Conservation (phyloP, 768 basidiomycete genomes). For the Amyloporia xantha region DNA sequence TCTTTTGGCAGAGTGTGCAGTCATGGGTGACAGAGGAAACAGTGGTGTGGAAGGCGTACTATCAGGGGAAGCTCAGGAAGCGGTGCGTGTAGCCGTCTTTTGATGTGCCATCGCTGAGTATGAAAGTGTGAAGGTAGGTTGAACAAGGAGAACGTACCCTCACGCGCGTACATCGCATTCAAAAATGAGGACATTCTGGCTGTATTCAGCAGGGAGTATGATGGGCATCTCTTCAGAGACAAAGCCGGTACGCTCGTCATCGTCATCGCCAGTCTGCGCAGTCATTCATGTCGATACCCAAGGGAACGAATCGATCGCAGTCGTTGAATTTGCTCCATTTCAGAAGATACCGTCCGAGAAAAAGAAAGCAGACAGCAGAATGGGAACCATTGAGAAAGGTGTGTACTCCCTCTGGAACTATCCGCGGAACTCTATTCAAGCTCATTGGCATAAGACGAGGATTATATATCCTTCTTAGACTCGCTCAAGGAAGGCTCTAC, state of each 20-base stretch:
- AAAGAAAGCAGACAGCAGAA: constrained; percentile 74
- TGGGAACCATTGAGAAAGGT: constrained; percentile 90
- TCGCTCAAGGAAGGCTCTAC: constrained; percentile 48
- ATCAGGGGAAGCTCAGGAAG: constrained; percentile 63
- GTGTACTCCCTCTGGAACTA: constrained; percentile 12
- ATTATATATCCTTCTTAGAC: constrained; percentile 77
- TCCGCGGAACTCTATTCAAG: background rate
- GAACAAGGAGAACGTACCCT: constrained; percentile 79
- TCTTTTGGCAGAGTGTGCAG: constrained; percentile 92
- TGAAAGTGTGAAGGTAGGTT: constrained; percentile 35
- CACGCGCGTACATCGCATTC: constrained; percentile 91
- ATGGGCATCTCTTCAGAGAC: constrained; percentile 88
- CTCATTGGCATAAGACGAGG: constrained; percentile 60
- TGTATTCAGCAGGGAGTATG: constrained; percentile 74
- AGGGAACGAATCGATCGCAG: constrained; percentile 85
- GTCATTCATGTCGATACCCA: background rate
- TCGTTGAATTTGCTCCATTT: constrained; percentile 92
- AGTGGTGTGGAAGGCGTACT: constrained; percentile 57
- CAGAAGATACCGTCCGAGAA: constrained; percentile 75
- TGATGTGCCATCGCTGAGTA: background rate
- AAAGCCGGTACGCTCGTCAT: constrained; percentile 65
- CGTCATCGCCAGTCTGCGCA: background rate
- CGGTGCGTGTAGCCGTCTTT: constrained; percentile 37
- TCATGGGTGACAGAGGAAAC: constrained; percentile 79
- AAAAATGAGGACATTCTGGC: constrained; percentile 66